Conservation (phyloP, 2,329 filamentous ascomycete species). For the Cadophora malorum region DNA sequence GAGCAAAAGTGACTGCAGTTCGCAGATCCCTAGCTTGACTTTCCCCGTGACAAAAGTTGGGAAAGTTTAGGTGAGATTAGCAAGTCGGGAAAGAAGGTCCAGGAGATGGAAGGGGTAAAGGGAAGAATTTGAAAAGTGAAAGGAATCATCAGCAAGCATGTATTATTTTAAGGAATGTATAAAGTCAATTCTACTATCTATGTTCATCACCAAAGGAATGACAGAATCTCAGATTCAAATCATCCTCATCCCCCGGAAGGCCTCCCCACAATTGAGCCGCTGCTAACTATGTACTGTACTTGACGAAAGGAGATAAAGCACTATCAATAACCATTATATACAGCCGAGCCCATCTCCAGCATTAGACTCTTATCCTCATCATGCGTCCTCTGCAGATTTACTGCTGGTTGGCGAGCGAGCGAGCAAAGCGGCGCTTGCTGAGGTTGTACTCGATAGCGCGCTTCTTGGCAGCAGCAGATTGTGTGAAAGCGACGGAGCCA, state of each 20-base stretch:
- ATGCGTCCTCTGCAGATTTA: constrained; percentile 25
- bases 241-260: neutral
- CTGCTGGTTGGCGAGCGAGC: constrained; percentile 35
- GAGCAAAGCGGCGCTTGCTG: constrained; percentile 46
- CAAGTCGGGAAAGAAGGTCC: no score
- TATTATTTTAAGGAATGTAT: constrained; percentile 34
- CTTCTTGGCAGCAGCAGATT: constrained; percentile 63
- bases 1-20: no score
- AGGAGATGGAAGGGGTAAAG: no score
- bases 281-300: constrained; percentile 13
- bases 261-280: constrained; percentile 1
- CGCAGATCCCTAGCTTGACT: no score
- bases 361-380: neutral
- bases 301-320: constrained; percentile 10
- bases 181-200: constrained; percentile 31
- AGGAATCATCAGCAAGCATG: neutral
- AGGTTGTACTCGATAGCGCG: constrained; percentile 62
- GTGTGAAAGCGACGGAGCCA: constrained; percentile 70
- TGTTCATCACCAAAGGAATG: constrained; percentile 26
- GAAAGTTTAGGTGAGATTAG: no score
- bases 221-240: constrained; percentile 33
- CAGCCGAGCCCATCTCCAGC: neutral
- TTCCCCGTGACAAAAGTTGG: no score
- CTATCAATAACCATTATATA: constrained; percentile 27
- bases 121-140: neutral